A percentile compares a stretch with the other conserved stretches of the same genome.
Conservation (phyloP, 768 basidiomycete genomes). For the Sporobolomyces pararoseus region DNA sequence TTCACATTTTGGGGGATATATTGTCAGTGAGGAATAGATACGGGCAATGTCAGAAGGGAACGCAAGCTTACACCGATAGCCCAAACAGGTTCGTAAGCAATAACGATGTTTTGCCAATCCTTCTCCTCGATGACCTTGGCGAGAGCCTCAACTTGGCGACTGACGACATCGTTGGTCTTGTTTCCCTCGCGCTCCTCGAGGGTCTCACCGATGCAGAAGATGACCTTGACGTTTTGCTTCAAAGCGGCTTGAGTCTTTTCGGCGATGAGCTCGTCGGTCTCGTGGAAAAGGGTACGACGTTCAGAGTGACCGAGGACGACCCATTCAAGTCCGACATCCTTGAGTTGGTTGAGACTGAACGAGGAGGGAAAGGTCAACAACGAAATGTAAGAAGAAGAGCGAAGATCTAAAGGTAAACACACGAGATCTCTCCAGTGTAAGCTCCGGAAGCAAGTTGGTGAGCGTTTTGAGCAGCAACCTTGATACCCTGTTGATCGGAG, state of each 20-base stretch:
- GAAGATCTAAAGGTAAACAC: slow-evolving; percentile 31
- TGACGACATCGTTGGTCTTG: slow-evolving; percentile 72
- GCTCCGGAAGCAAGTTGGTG: slow-evolving; percentile 80
- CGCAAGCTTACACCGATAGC: slow-evolving; percentile 65
- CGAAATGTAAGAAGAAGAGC: slow-evolving; percentile 5
- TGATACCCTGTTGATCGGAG: slow-evolving; percentile 55
- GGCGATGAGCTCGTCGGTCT: slow-evolving; percentile 76
- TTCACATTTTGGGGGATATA: background rate
- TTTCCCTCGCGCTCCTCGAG: slow-evolving; percentile 77
- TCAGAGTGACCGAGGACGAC: slow-evolving; percentile 98
- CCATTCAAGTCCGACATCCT: slow-evolving; percentile 79
- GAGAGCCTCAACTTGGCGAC: slow-evolving; percentile 74
- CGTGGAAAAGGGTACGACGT: slow-evolving; percentile 85
- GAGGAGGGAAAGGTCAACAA: background rate
- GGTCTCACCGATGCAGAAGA: slow-evolving; percentile 94
- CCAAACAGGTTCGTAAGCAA: slow-evolving; percentile 96
- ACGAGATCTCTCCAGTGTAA: slow-evolving; percentile 97
- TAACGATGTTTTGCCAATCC: slow-evolving; percentile 86
- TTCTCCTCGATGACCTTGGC: slow-evolving; percentile 58
- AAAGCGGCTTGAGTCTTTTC: slow-evolving; percentile 81
- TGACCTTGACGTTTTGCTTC: slow-evolving; percentile 70
- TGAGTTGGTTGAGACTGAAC: slow-evolving; percentile 71
- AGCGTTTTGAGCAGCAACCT: slow-evolving; percentile 86
- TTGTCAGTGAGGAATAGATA: background rate
- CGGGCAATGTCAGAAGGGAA: background rate